phyloP scores from a whole-genome alignment of 2,329 filamentous ascomycete genomes.

The Colletotrichum liaoningense region DNA sequence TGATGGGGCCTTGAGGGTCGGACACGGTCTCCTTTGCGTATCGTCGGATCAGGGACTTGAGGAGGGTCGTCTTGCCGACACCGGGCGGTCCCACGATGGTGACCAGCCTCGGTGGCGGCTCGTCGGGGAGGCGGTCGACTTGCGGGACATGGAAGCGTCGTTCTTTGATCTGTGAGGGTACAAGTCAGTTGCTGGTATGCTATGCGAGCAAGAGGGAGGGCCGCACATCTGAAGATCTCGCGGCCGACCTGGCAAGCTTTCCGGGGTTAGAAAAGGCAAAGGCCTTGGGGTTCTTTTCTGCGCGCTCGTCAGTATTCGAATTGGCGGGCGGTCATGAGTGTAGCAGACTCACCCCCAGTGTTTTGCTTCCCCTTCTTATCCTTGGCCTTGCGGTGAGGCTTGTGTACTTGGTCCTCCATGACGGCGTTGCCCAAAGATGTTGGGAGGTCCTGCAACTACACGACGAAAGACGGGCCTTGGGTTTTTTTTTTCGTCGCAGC shows the following conservation, averaged over 20 bases:
- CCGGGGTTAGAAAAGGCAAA: slow-evolving; percentile 88
- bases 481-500: slow-evolving; percentile 4
- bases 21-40: slow-evolving; percentile 97
- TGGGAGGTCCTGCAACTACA: slow-evolving; percentile 19
- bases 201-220: not conserved
- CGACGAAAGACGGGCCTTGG: not conserved
- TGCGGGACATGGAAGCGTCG: slow-evolving; percentile 96
- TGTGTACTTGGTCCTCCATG: slow-evolving; percentile 87
- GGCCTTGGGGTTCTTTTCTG: slow-evolving; percentile 87
- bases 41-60: slow-evolving; percentile 92
- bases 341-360: slow-evolving; percentile 63
- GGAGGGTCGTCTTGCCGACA: slow-evolving; percentile 93
- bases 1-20: slow-evolving; percentile 90
- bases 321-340: not conserved
- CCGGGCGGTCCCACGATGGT: slow-evolving; percentile 95
- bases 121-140: slow-evolving; percentile 94
- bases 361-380: slow-evolving; percentile 80
- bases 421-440: slow-evolving; percentile 42
- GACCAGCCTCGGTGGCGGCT: slow-evolving; percentile 92
- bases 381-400: slow-evolving; percentile 87
- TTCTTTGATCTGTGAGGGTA: slow-evolving; percentile 80
- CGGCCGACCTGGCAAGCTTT: slow-evolving; percentile 79
- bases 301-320: slow-evolving; percentile 38
- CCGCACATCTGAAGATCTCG: slow-evolving; percentile 76
- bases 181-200: not conserved